phyloP scores from a whole-genome alignment of 1,284 basidiomycete species.

The Ceratobasidium sp. region DNA sequence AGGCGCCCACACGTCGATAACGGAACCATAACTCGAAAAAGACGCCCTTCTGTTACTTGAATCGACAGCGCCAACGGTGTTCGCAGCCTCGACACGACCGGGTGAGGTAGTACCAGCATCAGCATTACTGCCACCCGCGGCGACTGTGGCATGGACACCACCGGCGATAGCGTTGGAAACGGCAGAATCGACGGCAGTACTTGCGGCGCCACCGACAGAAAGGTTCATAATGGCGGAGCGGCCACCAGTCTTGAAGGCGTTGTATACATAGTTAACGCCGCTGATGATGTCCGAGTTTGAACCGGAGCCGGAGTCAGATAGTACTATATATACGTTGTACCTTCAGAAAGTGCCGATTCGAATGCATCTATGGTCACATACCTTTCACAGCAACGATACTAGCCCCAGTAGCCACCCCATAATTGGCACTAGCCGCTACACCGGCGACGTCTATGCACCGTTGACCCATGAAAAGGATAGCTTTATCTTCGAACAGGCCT shows the following conservation, averaged over 20 bases:
- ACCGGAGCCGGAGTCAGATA: slow-evolving; percentile 92
- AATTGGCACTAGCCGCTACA: slow-evolving; percentile 68
- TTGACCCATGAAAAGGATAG: background rate
- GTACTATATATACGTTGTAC: slow-evolving; percentile 63
- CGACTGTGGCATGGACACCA: slow-evolving; percentile 95
- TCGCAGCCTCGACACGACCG: slow-evolving; percentile 79
- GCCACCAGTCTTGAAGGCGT: slow-evolving; percentile 58
- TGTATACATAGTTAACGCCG: slow-evolving; percentile 88
- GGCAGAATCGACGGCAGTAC: slow-evolving; percentile 48
- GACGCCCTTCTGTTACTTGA: slow-evolving; percentile 86
- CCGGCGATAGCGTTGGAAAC: slow-evolving; percentile 68
- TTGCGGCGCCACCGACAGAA: slow-evolving; percentile 45
- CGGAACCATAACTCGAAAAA: slow-evolving; percentile 82
- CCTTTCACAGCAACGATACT: slow-evolving; percentile 93
- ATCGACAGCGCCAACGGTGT: slow-evolving; percentile 90
- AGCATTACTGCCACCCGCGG: slow-evolving; percentile 81
- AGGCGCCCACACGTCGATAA: slow-evolving; percentile 52
- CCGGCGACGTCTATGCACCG: slow-evolving; percentile 54
- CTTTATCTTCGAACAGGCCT: background rate
- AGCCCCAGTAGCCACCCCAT: slow-evolving; percentile 96
- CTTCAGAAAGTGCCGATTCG: background rate
- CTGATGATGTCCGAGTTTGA: slow-evolving; percentile 88
- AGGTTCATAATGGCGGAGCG: slow-evolving; percentile 47
- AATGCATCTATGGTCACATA: background rate
- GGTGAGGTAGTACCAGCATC: slow-evolving; percentile 58